phyloP scores from a whole-genome alignment of 2,329 filamentous ascomycete genomes.

The Ramichloridium luteum region DNA sequence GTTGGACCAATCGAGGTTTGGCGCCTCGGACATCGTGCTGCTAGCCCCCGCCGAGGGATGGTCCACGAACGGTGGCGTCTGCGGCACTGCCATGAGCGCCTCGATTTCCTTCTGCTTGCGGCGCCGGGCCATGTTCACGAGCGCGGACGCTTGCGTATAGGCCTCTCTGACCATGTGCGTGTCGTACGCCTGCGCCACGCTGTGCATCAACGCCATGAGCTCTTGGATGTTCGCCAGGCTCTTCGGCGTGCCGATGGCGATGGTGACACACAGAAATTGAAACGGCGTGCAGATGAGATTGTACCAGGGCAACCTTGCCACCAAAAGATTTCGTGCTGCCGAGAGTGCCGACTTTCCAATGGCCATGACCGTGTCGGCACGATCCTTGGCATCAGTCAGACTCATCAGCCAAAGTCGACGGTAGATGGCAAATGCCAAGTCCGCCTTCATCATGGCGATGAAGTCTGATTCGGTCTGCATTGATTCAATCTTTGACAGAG shows the following conservation, averaged over 20 bases:
- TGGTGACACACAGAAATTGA: conserved; percentile 31
- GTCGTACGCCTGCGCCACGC: conserved; percentile 27
- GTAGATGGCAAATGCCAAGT: conserved; percentile 39
- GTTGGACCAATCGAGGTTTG: conserved; percentile 22
- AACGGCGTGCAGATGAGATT: conserved; percentile 32
- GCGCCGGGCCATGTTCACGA: conserved; percentile 22
- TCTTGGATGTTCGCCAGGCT: conserved; percentile 26
- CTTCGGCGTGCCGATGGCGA: conserved; percentile 30
- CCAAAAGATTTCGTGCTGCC: conserved; percentile 25
- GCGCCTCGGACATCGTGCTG: conserved; percentile 18
- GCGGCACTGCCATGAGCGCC: conserved; percentile 17
- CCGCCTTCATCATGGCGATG: conserved; percentile 39
- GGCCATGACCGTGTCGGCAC: conserved; percentile 26
- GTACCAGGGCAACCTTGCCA: conserved; percentile 31
- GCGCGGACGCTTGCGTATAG: conserved; percentile 22
- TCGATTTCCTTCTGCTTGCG: conserved; percentile 24
- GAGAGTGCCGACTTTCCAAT: conserved; percentile 25
- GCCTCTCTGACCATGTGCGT: conserved; percentile 29
- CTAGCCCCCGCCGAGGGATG: conserved; percentile 18
- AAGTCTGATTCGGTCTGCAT: conserved; percentile 25
- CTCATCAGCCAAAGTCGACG: conserved; percentile 31
- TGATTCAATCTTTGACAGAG: conserved; percentile 23
- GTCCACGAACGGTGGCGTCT: conserved; percentile 19
- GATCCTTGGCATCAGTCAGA: conserved; percentile 26
- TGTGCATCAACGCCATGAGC: conserved; percentile 28